phyloP scores from a whole-genome alignment of 208 protist species.

The Trypanosoma theileri region DNA sequence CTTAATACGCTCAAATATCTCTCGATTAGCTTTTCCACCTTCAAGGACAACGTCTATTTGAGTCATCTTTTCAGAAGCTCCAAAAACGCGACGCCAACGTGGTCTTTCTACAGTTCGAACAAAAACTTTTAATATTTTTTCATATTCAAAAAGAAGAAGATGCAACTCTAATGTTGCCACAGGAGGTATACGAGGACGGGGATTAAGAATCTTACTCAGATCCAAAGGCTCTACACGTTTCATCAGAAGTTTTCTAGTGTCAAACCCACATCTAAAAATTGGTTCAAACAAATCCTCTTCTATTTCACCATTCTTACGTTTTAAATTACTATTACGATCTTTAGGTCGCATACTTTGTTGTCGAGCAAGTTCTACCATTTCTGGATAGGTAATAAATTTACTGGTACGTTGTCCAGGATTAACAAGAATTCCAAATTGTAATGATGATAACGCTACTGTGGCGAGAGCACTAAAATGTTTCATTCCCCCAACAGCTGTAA shows the following conservation, averaged over 20 bases:
- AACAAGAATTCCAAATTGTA: slow-evolving; percentile 69
- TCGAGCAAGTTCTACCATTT: slow-evolving; percentile 77
- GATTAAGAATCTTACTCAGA: slow-evolving; percentile 35
- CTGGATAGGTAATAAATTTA: slow-evolving; percentile 90
- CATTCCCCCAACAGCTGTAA: slow-evolving; percentile 66
- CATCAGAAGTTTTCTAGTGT: slow-evolving; percentile 72
- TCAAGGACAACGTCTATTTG: slow-evolving; percentile 82
- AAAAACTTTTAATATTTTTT: slow-evolving; percentile 62
- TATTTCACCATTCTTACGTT: slow-evolving; percentile 15
- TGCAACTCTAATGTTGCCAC: slow-evolving; percentile 87
- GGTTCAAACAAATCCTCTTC: slow-evolving; percentile 52
- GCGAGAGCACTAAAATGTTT: slow-evolving; percentile 71
- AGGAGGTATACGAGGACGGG: slow-evolving; percentile 54
- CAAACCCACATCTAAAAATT: slow-evolving; percentile 56
- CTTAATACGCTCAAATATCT: slow-evolving; percentile 68
- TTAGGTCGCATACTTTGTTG: slow-evolving; percentile 39
- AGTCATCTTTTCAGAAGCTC: slow-evolving; percentile 66
- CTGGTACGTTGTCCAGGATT: slow-evolving; percentile 82
- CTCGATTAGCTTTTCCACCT: slow-evolving; percentile 39
- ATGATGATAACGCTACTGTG: slow-evolving; percentile 55
- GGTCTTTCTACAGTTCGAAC: slow-evolving; percentile 76
- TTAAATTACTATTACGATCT: slow-evolving; percentile 39
- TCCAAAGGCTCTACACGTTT: slow-evolving; percentile 66
- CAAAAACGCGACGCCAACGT: slow-evolving; percentile 67
- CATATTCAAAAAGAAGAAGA: slow-evolving; percentile 70